A percentile compares a stretch with the other conserved stretches of the same genome.
Evolutionary conservation across 2,329 filamentous ascomycete species (phyloP).

Genomic region (Hortaea sp.): DNA sequence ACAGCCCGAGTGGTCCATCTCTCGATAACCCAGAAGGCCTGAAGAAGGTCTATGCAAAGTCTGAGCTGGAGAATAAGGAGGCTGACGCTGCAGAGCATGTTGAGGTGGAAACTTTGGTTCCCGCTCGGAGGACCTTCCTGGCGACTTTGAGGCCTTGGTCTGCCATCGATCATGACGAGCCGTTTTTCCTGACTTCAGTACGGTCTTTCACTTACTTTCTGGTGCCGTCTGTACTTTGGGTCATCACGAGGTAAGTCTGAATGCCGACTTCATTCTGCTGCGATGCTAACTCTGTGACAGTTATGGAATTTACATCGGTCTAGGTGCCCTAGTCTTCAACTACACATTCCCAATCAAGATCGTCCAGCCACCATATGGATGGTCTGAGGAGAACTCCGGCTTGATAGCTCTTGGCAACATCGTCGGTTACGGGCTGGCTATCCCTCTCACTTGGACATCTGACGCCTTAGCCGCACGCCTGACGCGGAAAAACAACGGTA

Average conservation of each 20-base stretch:
- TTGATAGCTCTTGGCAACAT: constrained; percentile 26
- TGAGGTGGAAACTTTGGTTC: constrained; percentile 17
- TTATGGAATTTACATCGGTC: constrained; percentile 30
- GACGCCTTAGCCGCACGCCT: constrained; percentile 23
- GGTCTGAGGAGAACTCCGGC: constrained; percentile 19
- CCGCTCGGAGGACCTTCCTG: constrained; percentile 20
- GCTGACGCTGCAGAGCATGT: constrained; percentile 10
- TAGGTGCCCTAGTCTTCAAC: constrained; percentile 29
- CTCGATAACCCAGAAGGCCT: constrained; percentile 5
- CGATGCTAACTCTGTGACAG: constrained; percentile 3
- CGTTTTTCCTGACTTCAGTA: constrained; percentile 27
- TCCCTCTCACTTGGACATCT: constrained; percentile 23
- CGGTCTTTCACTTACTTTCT: constrained; percentile 28
- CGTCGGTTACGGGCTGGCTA: constrained; percentile 26
- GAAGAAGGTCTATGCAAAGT: constrained; percentile 10
- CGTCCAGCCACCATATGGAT: constrained; percentile 24
- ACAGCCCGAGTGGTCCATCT: constrained; percentile 4
- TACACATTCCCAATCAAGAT: constrained; percentile 29
- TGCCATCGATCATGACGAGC: constrained; percentile 22
- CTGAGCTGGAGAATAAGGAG: constrained; percentile 15
- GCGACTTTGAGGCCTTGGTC: constrained; percentile 26
- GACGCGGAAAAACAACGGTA: constrained; percentile 17
- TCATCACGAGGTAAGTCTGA: constrained; percentile 15
- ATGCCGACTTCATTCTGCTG: neutral
- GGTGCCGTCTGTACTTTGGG: constrained; percentile 28